These are phyloP conservation scores for Pistacia atlantica DNA, from an alignment of 345 rosid species.

Conservation along the genomic window DNA sequence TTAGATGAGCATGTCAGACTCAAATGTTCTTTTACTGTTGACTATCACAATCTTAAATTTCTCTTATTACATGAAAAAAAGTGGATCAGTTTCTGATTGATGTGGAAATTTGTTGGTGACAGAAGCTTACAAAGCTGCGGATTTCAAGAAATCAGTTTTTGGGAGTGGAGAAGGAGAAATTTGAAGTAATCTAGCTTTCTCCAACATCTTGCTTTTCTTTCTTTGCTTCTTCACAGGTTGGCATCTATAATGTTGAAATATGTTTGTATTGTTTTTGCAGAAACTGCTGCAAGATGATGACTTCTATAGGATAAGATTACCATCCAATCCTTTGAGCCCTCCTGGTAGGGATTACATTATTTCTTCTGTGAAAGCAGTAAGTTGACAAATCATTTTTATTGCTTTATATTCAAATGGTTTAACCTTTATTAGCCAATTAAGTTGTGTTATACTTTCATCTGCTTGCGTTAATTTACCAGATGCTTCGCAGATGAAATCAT, in stretches of 20 bases:
- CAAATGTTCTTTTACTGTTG: neutral
- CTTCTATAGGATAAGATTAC: constrained; percentile 84
- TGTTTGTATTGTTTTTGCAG: constrained; percentile 43
- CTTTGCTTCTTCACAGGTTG: neutral
- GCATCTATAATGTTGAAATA: neutral
- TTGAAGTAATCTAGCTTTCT: constrained; percentile 48
- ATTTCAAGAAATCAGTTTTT: constrained; percentile 72
- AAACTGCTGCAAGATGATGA: constrained; percentile 74
- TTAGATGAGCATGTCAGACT: neutral
- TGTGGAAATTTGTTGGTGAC: constrained; percentile 17
- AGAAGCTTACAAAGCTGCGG: constrained; percentile 92
- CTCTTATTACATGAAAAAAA: neutral
- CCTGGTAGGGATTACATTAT: constrained; percentile 72
- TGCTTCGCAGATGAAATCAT: neutral
- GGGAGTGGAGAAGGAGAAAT: constrained; percentile 66
- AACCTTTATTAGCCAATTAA: neutral
- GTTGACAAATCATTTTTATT: constrained; percentile 23
- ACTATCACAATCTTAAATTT: neutral
- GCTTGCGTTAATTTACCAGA: neutral
- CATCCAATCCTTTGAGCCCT: constrained; percentile 79
- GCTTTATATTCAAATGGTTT: neutral
- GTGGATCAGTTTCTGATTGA: neutral
- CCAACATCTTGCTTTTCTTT: neutral
- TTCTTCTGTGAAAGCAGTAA: constrained; percentile 90
- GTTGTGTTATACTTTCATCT: neutral